Conservation (phyloP, 2,329 filamentous ascomycete genomes). For the Diaporthe longicolla region DNA sequence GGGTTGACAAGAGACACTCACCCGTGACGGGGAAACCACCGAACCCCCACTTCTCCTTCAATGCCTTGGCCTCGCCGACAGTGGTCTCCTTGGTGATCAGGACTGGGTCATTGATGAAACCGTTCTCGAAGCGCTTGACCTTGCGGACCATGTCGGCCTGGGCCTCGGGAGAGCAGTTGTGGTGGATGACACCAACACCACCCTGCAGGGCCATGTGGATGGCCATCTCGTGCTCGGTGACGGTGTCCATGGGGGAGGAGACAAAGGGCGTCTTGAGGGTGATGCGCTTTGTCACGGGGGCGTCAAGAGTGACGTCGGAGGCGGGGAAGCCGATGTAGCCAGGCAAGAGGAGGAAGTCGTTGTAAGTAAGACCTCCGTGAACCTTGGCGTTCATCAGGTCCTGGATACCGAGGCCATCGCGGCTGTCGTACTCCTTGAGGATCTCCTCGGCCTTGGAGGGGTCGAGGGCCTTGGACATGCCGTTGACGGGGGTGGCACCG, state of each 20-base stretch:
- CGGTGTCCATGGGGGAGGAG: constrained; percentile 99
- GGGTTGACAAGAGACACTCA: constrained; percentile 66
- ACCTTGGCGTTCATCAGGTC: constrained; percentile 91
- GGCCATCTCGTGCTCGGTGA: constrained; percentile 99
- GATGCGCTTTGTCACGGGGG: constrained; percentile 95
- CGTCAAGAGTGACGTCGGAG: constrained; percentile 88
- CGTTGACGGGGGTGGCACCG: constrained; percentile 65
- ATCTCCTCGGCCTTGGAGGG: constrained; percentile 82
- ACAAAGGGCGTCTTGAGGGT: constrained; percentile 96
- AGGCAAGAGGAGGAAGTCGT: constrained; percentile 96
- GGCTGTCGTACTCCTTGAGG: constrained; percentile 83
- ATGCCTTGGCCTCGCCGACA: constrained; percentile 88
- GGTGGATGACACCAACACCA: constrained; percentile 94
- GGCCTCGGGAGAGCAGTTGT: constrained; percentile 98
- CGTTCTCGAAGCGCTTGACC: constrained; percentile 99
- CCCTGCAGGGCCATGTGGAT: constrained; percentile 95
- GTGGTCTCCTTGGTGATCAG: constrained; percentile 91
- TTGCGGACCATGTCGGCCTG: constrained; percentile 99
- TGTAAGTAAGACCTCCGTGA: constrained; percentile 96
- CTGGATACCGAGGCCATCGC: constrained; percentile 89
- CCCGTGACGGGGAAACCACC: constrained; percentile 98
- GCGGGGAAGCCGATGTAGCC: constrained; percentile 99
- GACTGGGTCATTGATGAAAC: constrained; percentile 96
- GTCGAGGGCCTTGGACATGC: constrained; percentile 76
- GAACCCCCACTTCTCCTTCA: constrained; percentile 99